Evolutionary conservation across 441 rosid genomes (phyloP).

Genomic region (Pelargonium citronellum): DNA sequence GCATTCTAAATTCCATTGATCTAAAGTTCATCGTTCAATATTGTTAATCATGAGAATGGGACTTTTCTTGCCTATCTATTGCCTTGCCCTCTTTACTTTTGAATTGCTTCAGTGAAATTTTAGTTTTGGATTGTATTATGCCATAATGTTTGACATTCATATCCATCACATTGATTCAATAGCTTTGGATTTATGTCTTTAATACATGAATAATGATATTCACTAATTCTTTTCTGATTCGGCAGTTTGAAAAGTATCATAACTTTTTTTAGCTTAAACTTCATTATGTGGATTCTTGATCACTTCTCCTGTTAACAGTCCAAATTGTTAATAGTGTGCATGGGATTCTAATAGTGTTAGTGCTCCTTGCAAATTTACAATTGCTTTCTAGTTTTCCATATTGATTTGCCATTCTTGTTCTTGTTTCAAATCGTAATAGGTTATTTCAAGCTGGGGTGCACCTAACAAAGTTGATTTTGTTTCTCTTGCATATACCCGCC

Average conservation of each 20-base stretch:
- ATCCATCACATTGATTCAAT: not conserved
- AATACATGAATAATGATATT: not conserved
- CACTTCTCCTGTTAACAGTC: not conserved
- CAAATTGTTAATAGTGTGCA: not conserved
- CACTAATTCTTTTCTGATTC: not conserved
- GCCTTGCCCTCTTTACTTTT: too few species aligned
- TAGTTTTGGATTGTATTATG: too few species aligned
- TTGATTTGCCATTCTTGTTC: not conserved
- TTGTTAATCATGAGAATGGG: too few species aligned
- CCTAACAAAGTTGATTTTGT: conserved; percentile 22
- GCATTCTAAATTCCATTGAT: too few species aligned
- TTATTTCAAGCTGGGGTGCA: conserved; percentile 25
- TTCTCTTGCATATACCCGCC: conserved; percentile 25
- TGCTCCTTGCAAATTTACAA: not conserved
- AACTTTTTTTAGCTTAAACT: not conserved
- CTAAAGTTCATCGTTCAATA: too few species aligned
- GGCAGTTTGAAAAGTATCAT: not conserved
- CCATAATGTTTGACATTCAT: not conserved
- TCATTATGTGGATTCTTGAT: not conserved
- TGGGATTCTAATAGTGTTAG: not conserved
- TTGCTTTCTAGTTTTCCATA: not conserved
- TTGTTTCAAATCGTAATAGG: conserved; percentile 8
- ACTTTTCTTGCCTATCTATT: not conserved
- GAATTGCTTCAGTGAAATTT: not conserved
- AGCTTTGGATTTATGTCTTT: not conserved